A percentile compares a stretch with the other conserved stretches of the same genome.
Evolutionary conservation across 768 basidiomycete species (phyloP).

Genomic region (Boletellus sp.): DNA sequence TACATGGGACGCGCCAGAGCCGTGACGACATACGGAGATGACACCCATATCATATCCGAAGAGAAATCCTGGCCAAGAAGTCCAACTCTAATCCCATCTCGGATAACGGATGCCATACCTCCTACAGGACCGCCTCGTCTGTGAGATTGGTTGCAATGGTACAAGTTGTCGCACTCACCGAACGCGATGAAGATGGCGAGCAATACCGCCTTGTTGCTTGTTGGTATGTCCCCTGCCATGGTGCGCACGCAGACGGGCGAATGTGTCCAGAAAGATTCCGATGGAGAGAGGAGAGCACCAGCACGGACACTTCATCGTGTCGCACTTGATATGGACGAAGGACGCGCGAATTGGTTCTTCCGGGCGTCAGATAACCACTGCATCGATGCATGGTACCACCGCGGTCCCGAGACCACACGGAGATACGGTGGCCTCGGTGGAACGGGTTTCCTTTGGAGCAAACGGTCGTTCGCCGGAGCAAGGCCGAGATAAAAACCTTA

Average conservation of each 20-base stretch:
- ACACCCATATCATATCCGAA: slow-evolving; percentile 79
- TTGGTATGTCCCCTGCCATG: slow-evolving; percentile 46
- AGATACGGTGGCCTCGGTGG: slow-evolving; percentile 5
- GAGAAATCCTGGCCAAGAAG: slow-evolving; percentile 44
- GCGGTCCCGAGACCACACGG: slow-evolving; percentile 3
- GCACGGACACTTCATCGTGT: neutral
- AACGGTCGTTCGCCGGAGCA: neutral
- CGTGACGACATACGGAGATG: slow-evolving; percentile 50
- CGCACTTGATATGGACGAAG: slow-evolving; percentile 3
- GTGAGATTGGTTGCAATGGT: neutral
- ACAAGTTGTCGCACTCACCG: slow-evolving; percentile 39
- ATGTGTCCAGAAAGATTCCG: neutral
- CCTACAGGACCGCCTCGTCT: slow-evolving; percentile 9
- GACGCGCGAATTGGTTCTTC: slow-evolving; percentile 1
- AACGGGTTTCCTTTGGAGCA: neutral
- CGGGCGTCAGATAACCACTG: slow-evolving; percentile 16
- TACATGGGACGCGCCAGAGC: slow-evolving; percentile 1
- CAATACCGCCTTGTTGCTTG: slow-evolving; percentile 59
- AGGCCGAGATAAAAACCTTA: neutral
- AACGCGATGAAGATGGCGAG: slow-evolving; percentile 73
- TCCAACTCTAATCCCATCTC: neutral
- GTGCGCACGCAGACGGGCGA: neutral
- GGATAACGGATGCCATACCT: slow-evolving; percentile 12
- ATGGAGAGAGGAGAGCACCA: neutral
- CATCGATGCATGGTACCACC: neutral